phyloP scores from a whole-genome alignment of 83 land plant genomes.

The Isoetes engelmannii region DNA sequence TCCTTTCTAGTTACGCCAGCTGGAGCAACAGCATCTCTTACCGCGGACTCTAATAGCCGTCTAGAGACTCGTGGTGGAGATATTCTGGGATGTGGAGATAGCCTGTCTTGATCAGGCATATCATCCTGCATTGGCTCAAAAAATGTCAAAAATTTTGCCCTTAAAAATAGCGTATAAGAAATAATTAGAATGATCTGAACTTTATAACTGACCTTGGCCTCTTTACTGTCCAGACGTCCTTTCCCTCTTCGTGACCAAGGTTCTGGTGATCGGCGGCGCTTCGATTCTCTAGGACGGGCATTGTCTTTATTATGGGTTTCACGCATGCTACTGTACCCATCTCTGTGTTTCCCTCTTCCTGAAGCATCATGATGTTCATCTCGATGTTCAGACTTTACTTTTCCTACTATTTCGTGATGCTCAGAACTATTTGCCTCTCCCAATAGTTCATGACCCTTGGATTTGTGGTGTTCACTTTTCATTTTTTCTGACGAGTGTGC shows the following conservation, averaged over 20 bases:
- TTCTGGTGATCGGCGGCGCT: constrained; percentile 35
- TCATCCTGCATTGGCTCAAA: background rate
- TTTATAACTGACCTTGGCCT: background rate
- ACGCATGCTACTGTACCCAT: too few species aligned
- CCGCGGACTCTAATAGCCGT: constrained; percentile 73
- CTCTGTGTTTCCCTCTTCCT: too few species aligned
- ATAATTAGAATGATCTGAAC: background rate
- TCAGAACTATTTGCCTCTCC: too few species aligned
- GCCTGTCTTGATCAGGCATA: background rate
- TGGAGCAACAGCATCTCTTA: constrained; percentile 75
- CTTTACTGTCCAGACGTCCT: constrained; percentile 15
- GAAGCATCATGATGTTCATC: too few species aligned
- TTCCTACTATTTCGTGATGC: too few species aligned
- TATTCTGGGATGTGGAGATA: background rate
- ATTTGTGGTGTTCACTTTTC: too few species aligned
- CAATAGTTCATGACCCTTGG: too few species aligned
- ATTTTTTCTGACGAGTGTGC: too few species aligned
- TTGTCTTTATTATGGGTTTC: constrained; percentile 16
- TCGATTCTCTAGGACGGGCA: constrained; percentile 6
- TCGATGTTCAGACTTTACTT: too few species aligned
- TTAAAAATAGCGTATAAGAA: background rate
- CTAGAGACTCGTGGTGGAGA: constrained; percentile 33
- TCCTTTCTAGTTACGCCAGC: constrained; percentile 13
- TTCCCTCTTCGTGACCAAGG: constrained; percentile 34
- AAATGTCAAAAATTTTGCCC: background rate